Evolutionary conservation across 352 stramenopile genomes (phyloP).

Genomic region (Salisapilia sapeloensis): DNA sequence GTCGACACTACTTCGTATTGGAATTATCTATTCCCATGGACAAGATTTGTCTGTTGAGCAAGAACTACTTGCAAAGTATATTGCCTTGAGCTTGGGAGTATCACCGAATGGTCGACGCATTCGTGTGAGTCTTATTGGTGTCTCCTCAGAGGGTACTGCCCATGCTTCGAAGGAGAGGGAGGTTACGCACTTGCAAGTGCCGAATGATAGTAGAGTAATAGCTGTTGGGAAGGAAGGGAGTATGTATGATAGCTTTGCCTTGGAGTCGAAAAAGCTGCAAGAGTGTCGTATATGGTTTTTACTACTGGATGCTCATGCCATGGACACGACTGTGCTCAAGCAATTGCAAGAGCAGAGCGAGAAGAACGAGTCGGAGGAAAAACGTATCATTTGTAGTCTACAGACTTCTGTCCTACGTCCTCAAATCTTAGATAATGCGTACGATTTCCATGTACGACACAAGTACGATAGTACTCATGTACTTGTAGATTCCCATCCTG

Average conservation of each 20-base stretch:
- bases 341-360: conserved; percentile 6
- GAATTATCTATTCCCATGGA: conserved; percentile 29
- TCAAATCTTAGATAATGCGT: conserved; percentile 33
- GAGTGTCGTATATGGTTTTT: conserved; percentile 48
- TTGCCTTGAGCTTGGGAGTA: conserved; percentile 36
- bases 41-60: conserved; percentile 32
- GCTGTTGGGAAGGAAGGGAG: background rate
- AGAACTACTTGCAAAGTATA: conserved; percentile 36
- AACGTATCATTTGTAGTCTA: conserved; percentile 40
- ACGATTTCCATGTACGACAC: conserved; percentile 1
- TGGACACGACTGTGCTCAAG: conserved; percentile 10
- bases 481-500: conserved; percentile 33
- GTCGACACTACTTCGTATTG: conserved; percentile 19
- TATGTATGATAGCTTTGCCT: conserved; percentile 7
- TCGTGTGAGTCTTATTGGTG: conserved; percentile 7
- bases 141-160: background rate
- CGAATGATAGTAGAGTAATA: background rate
- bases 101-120: too few species aligned
- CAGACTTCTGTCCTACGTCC: conserved; percentile 42
- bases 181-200: background rate
- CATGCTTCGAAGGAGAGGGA: background rate
- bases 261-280: conserved; percentile 17
- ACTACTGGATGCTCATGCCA: conserved; percentile 26
- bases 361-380: conserved; percentile 8
- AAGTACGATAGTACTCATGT: background rate